Evolutionary conservation across 2,329 filamentous ascomycete species (phyloP).

Genomic region (Geosmithia putterillii): DNA sequence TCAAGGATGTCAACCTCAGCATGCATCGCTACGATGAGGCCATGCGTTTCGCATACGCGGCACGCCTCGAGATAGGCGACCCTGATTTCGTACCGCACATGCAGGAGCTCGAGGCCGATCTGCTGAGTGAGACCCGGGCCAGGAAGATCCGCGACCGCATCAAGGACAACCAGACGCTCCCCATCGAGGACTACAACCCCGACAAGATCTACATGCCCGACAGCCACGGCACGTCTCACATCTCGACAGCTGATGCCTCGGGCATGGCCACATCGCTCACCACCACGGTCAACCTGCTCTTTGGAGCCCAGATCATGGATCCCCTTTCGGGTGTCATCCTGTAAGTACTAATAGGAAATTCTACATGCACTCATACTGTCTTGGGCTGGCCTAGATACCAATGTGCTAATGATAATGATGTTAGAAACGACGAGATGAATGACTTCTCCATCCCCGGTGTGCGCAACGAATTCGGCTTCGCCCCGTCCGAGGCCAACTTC

Average conservation of each 20-base stretch:
- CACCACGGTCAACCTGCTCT: conserved; percentile 79
- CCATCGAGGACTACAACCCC: conserved; percentile 64
- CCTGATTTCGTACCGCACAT: conserved; percentile 60
- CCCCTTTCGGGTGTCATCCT: conserved; percentile 75
- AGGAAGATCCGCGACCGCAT: conserved; percentile 53
- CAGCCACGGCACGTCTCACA: conserved; percentile 62
- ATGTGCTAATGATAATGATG: neutral
- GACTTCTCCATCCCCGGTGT: conserved; percentile 78
- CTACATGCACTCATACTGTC: too few relatives aligned
- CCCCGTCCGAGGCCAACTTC: conserved; percentile 69
- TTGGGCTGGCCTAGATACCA: too few relatives aligned
- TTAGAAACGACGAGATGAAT: conserved; percentile 51
- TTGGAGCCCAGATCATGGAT: conserved; percentile 68
- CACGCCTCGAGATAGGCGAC: conserved; percentile 70
- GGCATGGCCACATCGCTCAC: conserved; percentile 74
- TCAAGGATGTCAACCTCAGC: conserved; percentile 46
- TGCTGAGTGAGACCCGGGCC: conserved; percentile 52
- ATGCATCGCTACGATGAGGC: conserved; percentile 79
- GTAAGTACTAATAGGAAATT: conserved; percentile 25
- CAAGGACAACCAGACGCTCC: conserved; percentile 57
- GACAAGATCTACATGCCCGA: conserved; percentile 51
- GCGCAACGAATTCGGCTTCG: conserved; percentile 74
- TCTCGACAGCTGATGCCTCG: conserved; percentile 57
- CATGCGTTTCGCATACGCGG: conserved; percentile 78
- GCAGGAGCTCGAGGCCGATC: conserved; percentile 48